These are phyloP conservation scores for Claviceps spartinae DNA, from an alignment of 2,329 filamentous ascomycete genomes.

Conservation along the genomic window DNA sequence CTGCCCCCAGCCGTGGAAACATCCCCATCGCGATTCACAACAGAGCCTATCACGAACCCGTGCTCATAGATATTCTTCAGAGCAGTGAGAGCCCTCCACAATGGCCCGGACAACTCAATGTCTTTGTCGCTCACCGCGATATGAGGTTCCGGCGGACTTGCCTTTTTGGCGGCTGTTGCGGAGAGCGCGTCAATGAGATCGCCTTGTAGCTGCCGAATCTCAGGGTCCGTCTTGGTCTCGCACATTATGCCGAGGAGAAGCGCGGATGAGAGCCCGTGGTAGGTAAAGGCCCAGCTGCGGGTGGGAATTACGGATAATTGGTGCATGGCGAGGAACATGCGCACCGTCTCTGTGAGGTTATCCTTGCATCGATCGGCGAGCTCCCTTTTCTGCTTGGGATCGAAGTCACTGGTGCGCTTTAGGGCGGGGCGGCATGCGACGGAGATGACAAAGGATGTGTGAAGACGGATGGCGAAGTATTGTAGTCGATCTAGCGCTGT, in stretches of 20 bases:
- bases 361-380: constrained; percentile 46
- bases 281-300: constrained; percentile 54
- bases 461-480: constrained; percentile 49
- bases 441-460: constrained; percentile 52
- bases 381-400: constrained; percentile 36
- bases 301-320: constrained; percentile 53
- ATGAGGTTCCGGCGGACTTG: constrained; percentile 37
- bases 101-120: constrained; percentile 47
- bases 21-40: constrained; percentile 35
- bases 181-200: constrained; percentile 51
- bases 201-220: constrained; percentile 49
- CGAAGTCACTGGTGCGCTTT: constrained; percentile 38
- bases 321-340: constrained; percentile 58
- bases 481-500: constrained; percentile 49
- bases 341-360: constrained; percentile 50
- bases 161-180: constrained; percentile 49
- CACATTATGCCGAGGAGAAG: constrained; percentile 49
- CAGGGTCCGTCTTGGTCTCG: constrained; percentile 49
- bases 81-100: constrained; percentile 46
- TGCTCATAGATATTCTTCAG: constrained; percentile 55
- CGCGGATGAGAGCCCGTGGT: constrained; percentile 52
- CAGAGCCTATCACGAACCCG: constrained; percentile 39
- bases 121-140: constrained; percentile 43
- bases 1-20: constrained; percentile 29
- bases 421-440: constrained; percentile 51